Conservation (phyloP, 495 filamentous ascomycete species). For the Endocarpon pusillum region DNA sequence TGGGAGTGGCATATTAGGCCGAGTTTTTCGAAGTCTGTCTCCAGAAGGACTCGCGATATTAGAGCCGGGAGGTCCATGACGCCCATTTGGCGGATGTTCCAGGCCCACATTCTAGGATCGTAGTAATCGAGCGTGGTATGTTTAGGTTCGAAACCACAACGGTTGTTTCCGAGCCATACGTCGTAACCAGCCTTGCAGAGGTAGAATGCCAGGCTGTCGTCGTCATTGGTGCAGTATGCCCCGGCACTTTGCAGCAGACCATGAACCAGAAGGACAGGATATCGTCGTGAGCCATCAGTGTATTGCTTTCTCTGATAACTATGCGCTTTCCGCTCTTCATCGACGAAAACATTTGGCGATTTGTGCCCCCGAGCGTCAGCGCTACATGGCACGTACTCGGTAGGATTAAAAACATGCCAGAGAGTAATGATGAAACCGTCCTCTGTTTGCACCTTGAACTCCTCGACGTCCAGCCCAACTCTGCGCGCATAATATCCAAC, state of each 20-base stretch:
- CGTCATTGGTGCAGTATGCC: slow-evolving; percentile 81
- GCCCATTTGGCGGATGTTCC: slow-evolving; percentile 93
- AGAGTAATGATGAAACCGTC: slow-evolving; percentile 83
- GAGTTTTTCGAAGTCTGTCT: slow-evolving; percentile 71
- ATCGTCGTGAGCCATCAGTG: slow-evolving; percentile 37
- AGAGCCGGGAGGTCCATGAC: slow-evolving; percentile 79
- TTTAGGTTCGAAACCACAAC: slow-evolving; percentile 67
- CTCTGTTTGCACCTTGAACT: slow-evolving; percentile 75
- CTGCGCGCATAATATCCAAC: slow-evolving; percentile 74
- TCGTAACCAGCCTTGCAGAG: slow-evolving; percentile 89
- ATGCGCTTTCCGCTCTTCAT: slow-evolving; percentile 15
- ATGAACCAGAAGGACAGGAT: slow-evolving; percentile 79
- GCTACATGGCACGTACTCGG: slow-evolving; percentile 37
- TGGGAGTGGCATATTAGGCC: slow-evolving; percentile 81
- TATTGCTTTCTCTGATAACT: slow-evolving; percentile 11
- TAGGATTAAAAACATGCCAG: slow-evolving; percentile 81
- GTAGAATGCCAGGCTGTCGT: slow-evolving; percentile 78
- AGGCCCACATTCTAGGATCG: slow-evolving; percentile 92
- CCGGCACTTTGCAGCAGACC: slow-evolving; percentile 77
- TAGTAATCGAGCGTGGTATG: slow-evolving; percentile 51
- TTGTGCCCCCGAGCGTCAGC: slow-evolving; percentile 9
- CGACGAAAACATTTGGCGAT: slow-evolving; percentile 21
- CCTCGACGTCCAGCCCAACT: slow-evolving; percentile 77
- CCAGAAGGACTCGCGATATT: slow-evolving; percentile 62
- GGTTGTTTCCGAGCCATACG: slow-evolving; percentile 91